phyloP scores from a whole-genome alignment of 805 yeast species.

The Wickerhamomyces mucosus region DNA sequence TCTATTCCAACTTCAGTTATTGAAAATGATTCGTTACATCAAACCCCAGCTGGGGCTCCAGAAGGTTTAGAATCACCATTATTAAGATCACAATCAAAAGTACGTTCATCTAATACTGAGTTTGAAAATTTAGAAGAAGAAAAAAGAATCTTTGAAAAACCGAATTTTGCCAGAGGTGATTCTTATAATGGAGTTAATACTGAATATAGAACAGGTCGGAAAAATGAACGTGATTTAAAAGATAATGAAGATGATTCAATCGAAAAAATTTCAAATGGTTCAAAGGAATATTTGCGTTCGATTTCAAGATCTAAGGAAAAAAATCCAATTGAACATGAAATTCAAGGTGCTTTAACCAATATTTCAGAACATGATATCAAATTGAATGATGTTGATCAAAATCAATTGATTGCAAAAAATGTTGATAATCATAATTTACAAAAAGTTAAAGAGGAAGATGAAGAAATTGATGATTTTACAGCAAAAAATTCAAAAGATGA shows the following conservation, averaged over 20 bases:
- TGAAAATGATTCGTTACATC: slow-evolving; percentile 28
- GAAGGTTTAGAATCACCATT: slow-evolving; percentile 31
- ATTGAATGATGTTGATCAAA: slow-evolving; percentile 9
- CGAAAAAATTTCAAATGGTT: slow-evolving; percentile 22
- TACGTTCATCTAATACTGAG: slow-evolving; percentile 3
- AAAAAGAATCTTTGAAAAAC: slow-evolving; percentile 21
- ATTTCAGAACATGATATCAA: slow-evolving; percentile 23
- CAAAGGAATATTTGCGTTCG: slow-evolving; percentile 46
- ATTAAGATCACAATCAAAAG: slow-evolving; percentile 18
- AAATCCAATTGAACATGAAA: slow-evolving; percentile 32
- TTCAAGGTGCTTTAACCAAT: slow-evolving; percentile 46
- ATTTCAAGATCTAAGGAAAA: slow-evolving; percentile 47
- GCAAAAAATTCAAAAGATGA: neutral
- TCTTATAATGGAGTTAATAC: slow-evolving; percentile 59
- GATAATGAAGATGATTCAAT: slow-evolving; percentile 10
- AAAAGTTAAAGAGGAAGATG: slow-evolving; percentile 11
- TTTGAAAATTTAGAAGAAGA: too few relatives aligned
- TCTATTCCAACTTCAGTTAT: slow-evolving; percentile 25
- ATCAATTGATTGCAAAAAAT: slow-evolving; percentile 2
- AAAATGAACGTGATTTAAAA: neutral
- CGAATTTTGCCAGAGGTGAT: slow-evolving; percentile 72
- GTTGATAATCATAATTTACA: neutral
- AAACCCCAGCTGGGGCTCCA: slow-evolving; percentile 36
- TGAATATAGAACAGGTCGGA: slow-evolving; percentile 18
- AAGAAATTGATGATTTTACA: slow-evolving; percentile 4